These are phyloP conservation scores for Diaporthe eres DNA, from an alignment of 2,329 filamentous ascomycete species.

Conservation along the genomic window DNA sequence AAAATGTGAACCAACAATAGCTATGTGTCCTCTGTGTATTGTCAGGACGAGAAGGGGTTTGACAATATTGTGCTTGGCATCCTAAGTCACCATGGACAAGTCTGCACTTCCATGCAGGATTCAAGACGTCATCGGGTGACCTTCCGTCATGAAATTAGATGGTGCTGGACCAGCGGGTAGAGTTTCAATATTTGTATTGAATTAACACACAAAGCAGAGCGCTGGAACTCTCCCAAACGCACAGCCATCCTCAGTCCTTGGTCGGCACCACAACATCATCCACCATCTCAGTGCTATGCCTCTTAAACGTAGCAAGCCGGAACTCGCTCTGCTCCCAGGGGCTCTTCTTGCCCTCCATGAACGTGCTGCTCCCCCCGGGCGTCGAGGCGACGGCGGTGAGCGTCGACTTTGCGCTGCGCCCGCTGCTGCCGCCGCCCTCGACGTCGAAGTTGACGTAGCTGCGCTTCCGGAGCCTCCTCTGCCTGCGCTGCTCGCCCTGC, in stretches of 20 bases:
- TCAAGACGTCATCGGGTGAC: not conserved
- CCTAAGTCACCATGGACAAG: not conserved
- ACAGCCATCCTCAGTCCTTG: not conserved
- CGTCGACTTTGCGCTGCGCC: not conserved
- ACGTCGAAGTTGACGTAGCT: slow-evolving; percentile 28
- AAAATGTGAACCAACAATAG: not conserved
- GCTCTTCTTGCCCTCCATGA: not conserved
- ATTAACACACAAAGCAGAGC: not conserved
- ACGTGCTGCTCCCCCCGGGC: not conserved
- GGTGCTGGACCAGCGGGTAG: no score
- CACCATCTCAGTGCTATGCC: not conserved
- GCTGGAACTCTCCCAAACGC: not conserved
- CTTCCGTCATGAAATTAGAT: accelerated
- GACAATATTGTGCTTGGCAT: not conserved
- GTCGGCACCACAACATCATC: not conserved
- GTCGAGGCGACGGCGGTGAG: slow-evolving; percentile 1
- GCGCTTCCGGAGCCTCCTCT: slow-evolving; percentile 17
- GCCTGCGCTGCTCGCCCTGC: not conserved
- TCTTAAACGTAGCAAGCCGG: slow-evolving; percentile 4
- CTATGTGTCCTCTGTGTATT: not conserved
- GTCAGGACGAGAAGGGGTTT: not conserved
- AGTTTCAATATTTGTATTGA: not conserved
- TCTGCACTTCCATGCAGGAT: accelerated
- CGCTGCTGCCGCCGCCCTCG: not conserved
- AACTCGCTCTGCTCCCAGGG: not conserved